phyloP scores from a whole-genome alignment of 306 rosid genomes.

The Castanea sativa region DNA sequence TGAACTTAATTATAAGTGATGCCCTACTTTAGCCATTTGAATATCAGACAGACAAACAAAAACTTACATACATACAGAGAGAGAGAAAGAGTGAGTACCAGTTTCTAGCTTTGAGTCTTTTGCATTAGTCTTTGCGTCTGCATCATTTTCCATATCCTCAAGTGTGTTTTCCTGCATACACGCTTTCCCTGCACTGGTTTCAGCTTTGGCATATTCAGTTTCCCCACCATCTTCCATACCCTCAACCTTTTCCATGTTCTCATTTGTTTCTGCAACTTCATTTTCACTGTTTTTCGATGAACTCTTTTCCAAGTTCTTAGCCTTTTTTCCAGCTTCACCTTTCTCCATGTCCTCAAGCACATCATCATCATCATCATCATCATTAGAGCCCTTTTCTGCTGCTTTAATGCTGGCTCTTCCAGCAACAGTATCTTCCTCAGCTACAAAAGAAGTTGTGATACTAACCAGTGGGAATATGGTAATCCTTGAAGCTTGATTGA shows the following conservation, averaged over 20 bases:
- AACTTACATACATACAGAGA: neutral
- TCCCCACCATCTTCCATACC: constrained; percentile 5
- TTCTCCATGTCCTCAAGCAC: constrained; percentile 51
- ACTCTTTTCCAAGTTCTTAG: constrained; percentile 13
- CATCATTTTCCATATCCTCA: constrained; percentile 1
- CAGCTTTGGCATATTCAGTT: neutral
- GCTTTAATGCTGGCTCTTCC: constrained; percentile 28
- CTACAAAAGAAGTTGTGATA: constrained; percentile 92
- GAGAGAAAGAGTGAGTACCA: constrained; percentile 24
- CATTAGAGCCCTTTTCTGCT: constrained; percentile 32
- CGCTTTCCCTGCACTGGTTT: neutral
- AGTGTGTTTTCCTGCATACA: neutral
- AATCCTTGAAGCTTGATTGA: constrained; percentile 95
- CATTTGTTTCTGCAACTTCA: neutral
- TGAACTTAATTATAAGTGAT: too few species aligned
- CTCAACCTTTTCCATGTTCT: constrained; percentile 24
- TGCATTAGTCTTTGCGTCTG: neutral
- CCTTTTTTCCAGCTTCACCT: constrained; percentile 32
- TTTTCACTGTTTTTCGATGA: constrained; percentile 15
- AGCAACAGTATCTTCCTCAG: constrained; percentile 77
- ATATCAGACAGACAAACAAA: neutral
- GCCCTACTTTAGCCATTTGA: neutral
- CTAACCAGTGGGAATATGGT: constrained; percentile 94
- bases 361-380: constrained; percentile 26
- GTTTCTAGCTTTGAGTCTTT: constrained; percentile 19